Conservation (phyloP, 441 rosid genomes). For the Iberis amara region DNA sequence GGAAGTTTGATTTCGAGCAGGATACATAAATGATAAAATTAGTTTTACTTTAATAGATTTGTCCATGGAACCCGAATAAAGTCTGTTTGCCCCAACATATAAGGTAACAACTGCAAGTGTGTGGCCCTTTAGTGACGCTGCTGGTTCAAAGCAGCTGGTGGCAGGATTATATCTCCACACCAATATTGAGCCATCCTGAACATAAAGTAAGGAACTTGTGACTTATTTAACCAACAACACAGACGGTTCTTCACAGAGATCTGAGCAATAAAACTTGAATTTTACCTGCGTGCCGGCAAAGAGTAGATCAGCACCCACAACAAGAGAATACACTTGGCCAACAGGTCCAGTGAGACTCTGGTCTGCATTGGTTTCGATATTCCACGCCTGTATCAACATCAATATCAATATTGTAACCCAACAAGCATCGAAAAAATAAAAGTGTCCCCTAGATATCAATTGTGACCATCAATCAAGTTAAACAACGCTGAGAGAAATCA, state of each 20-base stretch:
- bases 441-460: background rate
- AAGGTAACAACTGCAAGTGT: slow-evolving; percentile 69
- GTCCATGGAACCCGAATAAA: slow-evolving; percentile 96
- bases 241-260: background rate
- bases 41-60: slow-evolving; percentile 74
- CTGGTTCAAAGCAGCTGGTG: slow-evolving; percentile 74
- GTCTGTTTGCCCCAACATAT: slow-evolving; percentile 86
- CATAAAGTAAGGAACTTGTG: background rate
- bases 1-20: background rate
- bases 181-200: slow-evolving; percentile 83
- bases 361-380: slow-evolving; percentile 63
- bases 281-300: slow-evolving; percentile 93
- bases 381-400: slow-evolving; percentile 65
- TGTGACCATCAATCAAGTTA: background rate
- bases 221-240: background rate
- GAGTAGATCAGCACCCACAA: slow-evolving; percentile 75
- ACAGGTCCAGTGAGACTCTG: slow-evolving; percentile 92
- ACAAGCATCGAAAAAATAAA: slow-evolving; percentile 14
- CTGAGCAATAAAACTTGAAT: background rate
- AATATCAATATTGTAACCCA: background rate
- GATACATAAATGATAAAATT: too few species aligned
- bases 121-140: slow-evolving; percentile 71
- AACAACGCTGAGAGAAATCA: slow-evolving; percentile 9
- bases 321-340: slow-evolving; percentile 91
- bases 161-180: slow-evolving; percentile 80